Percentiles rank a stretch among this genome's conserved stretches.
phyloP scores from a whole-genome alignment of 306 rosid genomes.

The Quercus suber region DNA sequence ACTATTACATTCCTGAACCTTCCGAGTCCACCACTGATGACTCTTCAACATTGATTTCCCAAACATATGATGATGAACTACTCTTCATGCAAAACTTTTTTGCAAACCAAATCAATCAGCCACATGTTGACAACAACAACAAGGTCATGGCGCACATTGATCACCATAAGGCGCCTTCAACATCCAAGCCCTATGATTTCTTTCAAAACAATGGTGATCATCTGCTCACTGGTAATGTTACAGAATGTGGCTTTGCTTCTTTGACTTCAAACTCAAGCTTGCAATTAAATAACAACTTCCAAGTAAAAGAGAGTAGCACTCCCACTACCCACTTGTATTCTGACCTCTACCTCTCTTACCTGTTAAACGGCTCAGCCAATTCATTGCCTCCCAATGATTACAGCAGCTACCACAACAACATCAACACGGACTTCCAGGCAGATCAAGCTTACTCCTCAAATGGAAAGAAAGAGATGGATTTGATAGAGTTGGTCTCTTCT shows the following conservation, averaged over 20 bases:
- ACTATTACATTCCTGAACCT: conserved; percentile 17
- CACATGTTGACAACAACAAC: background rate
- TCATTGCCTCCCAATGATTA: conserved; percentile 21
- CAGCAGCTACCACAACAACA: conserved; percentile 11
- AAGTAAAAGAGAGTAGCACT: background rate
- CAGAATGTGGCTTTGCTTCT: background rate
- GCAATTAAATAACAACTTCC: background rate
- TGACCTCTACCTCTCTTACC: conserved; percentile 49
- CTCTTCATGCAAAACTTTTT: conserved; percentile 64
- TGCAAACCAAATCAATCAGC: conserved; percentile 6
- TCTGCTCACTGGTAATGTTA: background rate
- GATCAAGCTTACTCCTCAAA: conserved; percentile 13
- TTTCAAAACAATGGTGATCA: conserved; percentile 15
- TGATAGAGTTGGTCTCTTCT: conserved; percentile 59
- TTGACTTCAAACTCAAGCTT: conserved; percentile 8
- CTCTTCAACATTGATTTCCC: conserved; percentile 21
- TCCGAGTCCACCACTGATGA: conserved; percentile 32
- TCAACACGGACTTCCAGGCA: conserved; percentile 22
- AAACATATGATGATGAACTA: conserved; percentile 52
- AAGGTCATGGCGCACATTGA: background rate
- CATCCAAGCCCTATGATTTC: background rate
- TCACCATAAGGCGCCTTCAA: background rate
- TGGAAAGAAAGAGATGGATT: conserved; percentile 56
- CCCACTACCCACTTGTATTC: conserved; percentile 24
- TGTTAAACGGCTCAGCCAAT: conserved; percentile 46